Evolutionary conservation across 345 rosid species (phyloP).

Genomic region (Lagerstroemia speciosa): DNA sequence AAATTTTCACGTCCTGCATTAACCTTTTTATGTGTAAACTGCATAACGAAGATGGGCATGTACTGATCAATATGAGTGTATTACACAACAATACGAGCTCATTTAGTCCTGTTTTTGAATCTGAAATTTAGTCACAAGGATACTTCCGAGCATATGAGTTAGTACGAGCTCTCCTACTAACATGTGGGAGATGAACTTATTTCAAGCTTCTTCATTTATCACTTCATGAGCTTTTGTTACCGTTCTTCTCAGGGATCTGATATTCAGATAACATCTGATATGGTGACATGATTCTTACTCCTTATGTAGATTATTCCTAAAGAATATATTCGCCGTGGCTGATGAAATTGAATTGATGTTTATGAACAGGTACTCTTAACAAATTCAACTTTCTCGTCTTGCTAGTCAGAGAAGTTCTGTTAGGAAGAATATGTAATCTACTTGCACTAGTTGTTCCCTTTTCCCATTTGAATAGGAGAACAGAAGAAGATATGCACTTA

Average conservation of each 20-base stretch:
- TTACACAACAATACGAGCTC: background rate
- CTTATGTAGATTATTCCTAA: constrained; percentile 39
- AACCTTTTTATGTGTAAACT: background rate
- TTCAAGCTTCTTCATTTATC: too few species aligned
- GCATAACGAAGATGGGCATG: background rate
- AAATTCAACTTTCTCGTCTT: constrained; percentile 5
- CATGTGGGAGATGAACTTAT: too few species aligned
- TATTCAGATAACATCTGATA: background rate
- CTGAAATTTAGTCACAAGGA: too few species aligned
- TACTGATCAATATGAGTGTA: background rate
- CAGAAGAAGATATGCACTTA: constrained; percentile 41
- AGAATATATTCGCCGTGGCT: constrained; percentile 52
- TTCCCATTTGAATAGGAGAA: constrained; percentile 32
- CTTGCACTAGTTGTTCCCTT: background rate
- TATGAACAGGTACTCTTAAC: constrained; percentile 44
- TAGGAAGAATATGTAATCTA: constrained; percentile 2
- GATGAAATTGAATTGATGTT: constrained; percentile 65
- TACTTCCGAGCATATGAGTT: too few species aligned
- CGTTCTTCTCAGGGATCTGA: too few species aligned
- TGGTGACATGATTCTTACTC: background rate
- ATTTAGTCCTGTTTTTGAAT: background rate
- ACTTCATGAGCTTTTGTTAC: too few species aligned
- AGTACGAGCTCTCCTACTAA: too few species aligned
- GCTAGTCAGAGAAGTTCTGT: background rate
- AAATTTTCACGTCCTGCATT: background rate